A percentile compares a stretch with the other conserved stretches of the same genome.
Conservation (phyloP, 345 rosid genomes). For the Aquilaria malaccensis region DNA sequence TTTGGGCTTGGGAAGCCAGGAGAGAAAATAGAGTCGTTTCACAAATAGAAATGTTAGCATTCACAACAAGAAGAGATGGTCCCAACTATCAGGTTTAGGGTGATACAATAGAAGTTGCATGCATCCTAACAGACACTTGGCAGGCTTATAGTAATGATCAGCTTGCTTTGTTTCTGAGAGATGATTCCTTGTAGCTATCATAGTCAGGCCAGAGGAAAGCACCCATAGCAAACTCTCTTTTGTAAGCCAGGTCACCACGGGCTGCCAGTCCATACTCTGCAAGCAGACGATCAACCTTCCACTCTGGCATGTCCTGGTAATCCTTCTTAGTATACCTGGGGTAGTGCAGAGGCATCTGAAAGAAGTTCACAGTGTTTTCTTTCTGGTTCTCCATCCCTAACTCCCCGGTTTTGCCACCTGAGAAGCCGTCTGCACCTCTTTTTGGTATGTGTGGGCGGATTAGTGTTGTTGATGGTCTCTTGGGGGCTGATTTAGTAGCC, state of each 20-base stretch:
- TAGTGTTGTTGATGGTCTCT: no score
- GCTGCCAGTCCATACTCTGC: conserved; percentile 39
- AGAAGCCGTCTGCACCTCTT: background rate
- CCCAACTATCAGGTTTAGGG: no score
- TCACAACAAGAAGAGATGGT: no score
- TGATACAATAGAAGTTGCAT: no score
- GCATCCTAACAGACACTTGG: no score
- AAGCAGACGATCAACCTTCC: conserved; percentile 52
- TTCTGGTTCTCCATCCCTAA: conserved; percentile 16
- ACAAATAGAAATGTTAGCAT: no score
- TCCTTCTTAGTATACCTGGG: conserved; percentile 46
- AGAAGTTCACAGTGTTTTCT: conserved; percentile 10
- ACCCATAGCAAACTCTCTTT: conserved; percentile 46
- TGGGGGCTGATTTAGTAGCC: background rate
- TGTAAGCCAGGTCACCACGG: conserved; percentile 26
- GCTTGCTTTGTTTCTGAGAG: background rate
- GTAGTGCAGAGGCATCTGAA: conserved; percentile 61
- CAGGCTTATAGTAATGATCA: no score
- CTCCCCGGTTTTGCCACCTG: background rate
- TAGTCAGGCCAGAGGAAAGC: conserved; percentile 47
- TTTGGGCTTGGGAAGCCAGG: no score
- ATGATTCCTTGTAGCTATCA: background rate
- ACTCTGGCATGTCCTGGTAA: conserved; percentile 50
- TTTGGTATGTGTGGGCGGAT: background rate
- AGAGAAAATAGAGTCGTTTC: no score